These are phyloP conservation scores for Sorghum bicolor DNA, from an alignment of 176 grass and related monocot species.

Conservation along the genomic window Sorghum_bicolor_NCBIv3 NC_012878.2:57194501-57195000, in stretches of 20 bases:
- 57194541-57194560: background rate
- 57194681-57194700: background rate
- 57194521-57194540: background rate
- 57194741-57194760: background rate
- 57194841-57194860: background rate
- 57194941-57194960: too few species aligned
- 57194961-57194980: too few species aligned
- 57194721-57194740: background rate
- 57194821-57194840: background rate
- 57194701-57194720: background rate
- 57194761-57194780: background rate
- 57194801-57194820: background rate
- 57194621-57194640: background rate
- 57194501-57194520: background rate
- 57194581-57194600: background rate
- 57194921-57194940: too few species aligned
- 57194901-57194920: too few species aligned
- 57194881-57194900: too few species aligned
- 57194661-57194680: background rate
- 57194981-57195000: too few species aligned
- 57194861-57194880: background rate
- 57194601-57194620: background rate
- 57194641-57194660: background rate
- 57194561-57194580: background rate
- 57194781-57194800: background rate